Percentiles rank a stretch among this genome's conserved stretches.
Conservation (phyloP, 2,329 filamentous ascomycete genomes). For the Sclerotinia spermophila region DNA sequence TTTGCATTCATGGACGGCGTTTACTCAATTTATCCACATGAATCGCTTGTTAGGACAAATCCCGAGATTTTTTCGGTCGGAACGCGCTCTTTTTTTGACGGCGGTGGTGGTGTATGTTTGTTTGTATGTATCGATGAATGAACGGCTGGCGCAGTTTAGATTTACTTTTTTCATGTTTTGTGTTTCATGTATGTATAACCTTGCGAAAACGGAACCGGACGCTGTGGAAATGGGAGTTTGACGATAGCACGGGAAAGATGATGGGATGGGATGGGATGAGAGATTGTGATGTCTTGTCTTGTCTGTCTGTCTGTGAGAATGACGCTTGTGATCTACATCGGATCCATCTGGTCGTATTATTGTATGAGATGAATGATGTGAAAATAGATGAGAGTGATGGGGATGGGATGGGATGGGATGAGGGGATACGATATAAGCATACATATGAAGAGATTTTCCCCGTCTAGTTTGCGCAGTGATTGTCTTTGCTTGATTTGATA, state of each 20-base stretch:
- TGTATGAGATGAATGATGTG: background rate
- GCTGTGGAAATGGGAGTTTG: background rate
- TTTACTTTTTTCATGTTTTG: background rate
- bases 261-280: background rate
- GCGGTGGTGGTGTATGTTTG: background rate
- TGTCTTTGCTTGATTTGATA: too few relatives aligned
- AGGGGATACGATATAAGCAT: background rate
- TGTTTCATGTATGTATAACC: background rate
- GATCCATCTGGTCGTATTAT: background rate
- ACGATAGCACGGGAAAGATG: background rate
- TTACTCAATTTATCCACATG: background rate
- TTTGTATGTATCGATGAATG: background rate
- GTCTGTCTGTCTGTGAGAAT: too few relatives aligned
- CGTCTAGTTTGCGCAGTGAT: background rate
- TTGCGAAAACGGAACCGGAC: too few relatives aligned
- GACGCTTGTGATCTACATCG: background rate
- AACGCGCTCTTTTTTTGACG: background rate
- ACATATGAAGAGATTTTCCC: background rate
- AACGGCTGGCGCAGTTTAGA: background rate
- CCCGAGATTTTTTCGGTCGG: background rate
- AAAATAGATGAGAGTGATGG: background rate
- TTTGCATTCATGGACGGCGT: constrained; percentile 1
- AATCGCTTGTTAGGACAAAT: background rate
- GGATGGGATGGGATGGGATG: background rate
- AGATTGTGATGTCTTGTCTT: too few relatives aligned